Base-by-base conservation (phyloP, 768 basidiomycete species). In the Leccinum broughii region DNA sequence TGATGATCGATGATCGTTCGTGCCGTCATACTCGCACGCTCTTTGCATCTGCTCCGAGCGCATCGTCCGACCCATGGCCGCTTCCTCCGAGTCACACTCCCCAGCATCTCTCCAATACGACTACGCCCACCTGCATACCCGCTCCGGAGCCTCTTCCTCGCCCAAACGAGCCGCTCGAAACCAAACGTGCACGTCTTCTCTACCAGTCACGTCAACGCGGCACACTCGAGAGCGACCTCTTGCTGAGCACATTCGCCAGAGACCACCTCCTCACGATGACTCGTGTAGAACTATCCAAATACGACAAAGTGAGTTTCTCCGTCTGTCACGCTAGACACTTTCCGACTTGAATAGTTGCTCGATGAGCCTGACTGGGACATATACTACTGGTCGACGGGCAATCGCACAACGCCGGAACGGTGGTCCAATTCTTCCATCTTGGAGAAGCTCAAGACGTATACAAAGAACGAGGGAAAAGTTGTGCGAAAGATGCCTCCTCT, bases 291-390 rank as follows among this genome's bases (percentile, higher is more conserved):
- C 72, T 99, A 77, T 80, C 76, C 63, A 89, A 96, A 76, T 98
- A 94, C 66, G 97, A 98, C 80, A 88, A 89, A 80, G 96, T 94
- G 64, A 63, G 84, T 77, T n/a, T 60, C 15, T 26, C 26, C 56
- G 2, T 54, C 32, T 39, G 49, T 55, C 17, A 41, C 24, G 2
- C 9, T 17, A 56, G 17, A 58, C 50, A 32, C n/a, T 5, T 11
- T 44, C n/a, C 41, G 14, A 1, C 54, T 39, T 41, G 9, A 54
- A 6, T 67, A 96, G 94, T 78, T 97, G 37, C 81, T 97, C 60
- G 93, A 97, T 66, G 92, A 96, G 63, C 85, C 91, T 3, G 95
- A 97, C 75, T 98, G 95, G 95, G 94, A 97, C 66, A 95, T 98
- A 61, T 99, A 94, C 72, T 98, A 99, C 76, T 98, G 95, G 95